These are phyloP conservation scores for Schizophyllum amplum DNA, from an alignment of 1,284 basidiomycete species.

Conservation along the genomic window DNA sequence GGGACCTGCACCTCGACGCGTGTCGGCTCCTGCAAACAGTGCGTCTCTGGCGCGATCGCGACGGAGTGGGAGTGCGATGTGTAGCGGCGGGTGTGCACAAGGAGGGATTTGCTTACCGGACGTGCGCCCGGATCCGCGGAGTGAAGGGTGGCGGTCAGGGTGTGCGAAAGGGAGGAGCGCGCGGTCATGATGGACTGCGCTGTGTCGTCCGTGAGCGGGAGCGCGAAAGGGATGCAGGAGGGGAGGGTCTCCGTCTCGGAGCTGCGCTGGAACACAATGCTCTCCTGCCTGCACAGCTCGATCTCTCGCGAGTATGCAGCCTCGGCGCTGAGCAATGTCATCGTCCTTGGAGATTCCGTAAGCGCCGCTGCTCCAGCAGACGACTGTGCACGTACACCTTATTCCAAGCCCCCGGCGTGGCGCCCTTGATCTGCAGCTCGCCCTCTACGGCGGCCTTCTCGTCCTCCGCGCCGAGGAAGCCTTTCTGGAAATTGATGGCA, in stretches of 20 bases:
- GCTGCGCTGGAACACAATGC: slow-evolving; percentile 38
- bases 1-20: slow-evolving; percentile 62
- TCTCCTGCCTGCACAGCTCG: slow-evolving; percentile 50
- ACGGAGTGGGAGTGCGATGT: slow-evolving; percentile 52
- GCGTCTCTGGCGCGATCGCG: slow-evolving; percentile 48
- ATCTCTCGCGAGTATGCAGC: slow-evolving; percentile 49
- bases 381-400: slow-evolving; percentile 41
- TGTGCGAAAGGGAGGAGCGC: slow-evolving; percentile 58
- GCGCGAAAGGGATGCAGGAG: slow-evolving; percentile 64
- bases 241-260: slow-evolving; percentile 29
- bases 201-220: slow-evolving; percentile 64
- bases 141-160: slow-evolving; percentile 56
- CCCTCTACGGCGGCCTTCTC: slow-evolving; percentile 76
- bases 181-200: slow-evolving; percentile 71
- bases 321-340: slow-evolving; percentile 62
- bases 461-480: slow-evolving; percentile 69
- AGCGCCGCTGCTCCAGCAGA: slow-evolving; percentile 1
- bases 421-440: slow-evolving; percentile 72
- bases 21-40: slow-evolving; percentile 51
- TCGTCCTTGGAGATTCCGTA: slow-evolving; percentile 35
- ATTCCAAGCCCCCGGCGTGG: slow-evolving; percentile 46
- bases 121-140: slow-evolving; percentile 32
- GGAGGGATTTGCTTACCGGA: slow-evolving; percentile 44
- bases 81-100: slow-evolving; percentile 67
- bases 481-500: slow-evolving; percentile 69